Evolutionary conservation across 371 early-diverging fungal species (phyloP).

Genomic region (Mortierella polycephala): DNA sequence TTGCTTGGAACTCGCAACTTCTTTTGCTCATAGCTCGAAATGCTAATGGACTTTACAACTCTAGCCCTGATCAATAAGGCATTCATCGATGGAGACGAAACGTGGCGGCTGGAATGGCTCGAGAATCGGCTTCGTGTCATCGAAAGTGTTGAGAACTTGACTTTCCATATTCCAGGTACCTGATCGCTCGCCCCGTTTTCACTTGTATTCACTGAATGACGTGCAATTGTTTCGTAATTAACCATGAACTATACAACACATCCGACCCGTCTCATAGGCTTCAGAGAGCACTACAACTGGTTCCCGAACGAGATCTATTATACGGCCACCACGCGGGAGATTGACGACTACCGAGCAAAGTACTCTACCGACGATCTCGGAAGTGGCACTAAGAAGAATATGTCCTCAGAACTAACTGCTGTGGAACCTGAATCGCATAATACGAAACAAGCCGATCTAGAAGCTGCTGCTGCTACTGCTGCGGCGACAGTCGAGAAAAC

Average conservation of each 20-base stretch:
- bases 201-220: no score
- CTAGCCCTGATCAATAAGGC: slow-evolving; percentile 30
- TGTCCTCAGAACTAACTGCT: no score
- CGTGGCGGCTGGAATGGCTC: slow-evolving; percentile 14
- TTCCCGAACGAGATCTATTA: slow-evolving; percentile 25
- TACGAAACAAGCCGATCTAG: no score
- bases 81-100: slow-evolving; percentile 13
- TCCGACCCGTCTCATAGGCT: not conserved
- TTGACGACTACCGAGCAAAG: not conserved
- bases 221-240: no score
- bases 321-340: slow-evolving; percentile 8
- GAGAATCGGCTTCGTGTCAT: slow-evolving; percentile 13
- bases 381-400: no score
- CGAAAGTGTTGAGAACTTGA: slow-evolving; percentile 18
- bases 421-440: no score
- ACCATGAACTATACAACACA: no score
- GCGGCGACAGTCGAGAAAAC: no score
- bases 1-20: not conserved
- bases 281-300: slow-evolving; percentile 15
- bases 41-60: not conserved
- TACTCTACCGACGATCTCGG: no score
- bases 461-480: no score
- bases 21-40: not conserved
- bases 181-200: no score
- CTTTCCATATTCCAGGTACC: slow-evolving; percentile 9